A percentile compares a stretch with the other conserved stretches of the same genome.
Evolutionary conservation across 164 flowering plant genomes (phyloP).

Genomic region (Magnolia kwangsiensis): DNA sequence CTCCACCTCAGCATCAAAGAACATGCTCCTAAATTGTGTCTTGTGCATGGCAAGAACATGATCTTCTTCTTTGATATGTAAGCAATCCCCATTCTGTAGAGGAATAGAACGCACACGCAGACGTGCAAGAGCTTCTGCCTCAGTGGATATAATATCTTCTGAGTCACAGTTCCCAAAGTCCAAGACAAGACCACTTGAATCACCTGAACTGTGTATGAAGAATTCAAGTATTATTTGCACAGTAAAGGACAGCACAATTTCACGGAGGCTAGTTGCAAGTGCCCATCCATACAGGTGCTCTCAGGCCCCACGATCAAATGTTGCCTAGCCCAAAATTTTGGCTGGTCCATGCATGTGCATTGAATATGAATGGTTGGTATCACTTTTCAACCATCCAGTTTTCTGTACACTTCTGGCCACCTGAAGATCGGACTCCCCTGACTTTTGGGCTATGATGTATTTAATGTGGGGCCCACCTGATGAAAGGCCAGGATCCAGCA

Average conservation of each 20-base stretch:
- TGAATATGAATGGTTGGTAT: background rate
- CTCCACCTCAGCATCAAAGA: constrained; percentile 43
- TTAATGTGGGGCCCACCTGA: no score
- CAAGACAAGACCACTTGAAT: constrained; percentile 28
- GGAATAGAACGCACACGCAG: constrained; percentile 39
- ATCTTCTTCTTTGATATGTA: constrained; percentile 29
- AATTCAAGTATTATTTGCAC: background rate
- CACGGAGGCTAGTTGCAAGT: background rate
- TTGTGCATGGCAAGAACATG: constrained; percentile 32
- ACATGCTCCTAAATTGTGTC: constrained; percentile 18
- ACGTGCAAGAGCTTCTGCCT: constrained; percentile 26
- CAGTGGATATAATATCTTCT: constrained; percentile 20
- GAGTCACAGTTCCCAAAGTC: constrained; percentile 22
- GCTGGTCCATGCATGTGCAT: background rate
- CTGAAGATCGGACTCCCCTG: no score
- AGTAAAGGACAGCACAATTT: background rate
- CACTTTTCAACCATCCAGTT: background rate
- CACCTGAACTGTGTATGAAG: constrained; percentile 12
- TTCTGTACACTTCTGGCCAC: no score
- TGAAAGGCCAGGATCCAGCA: no score
- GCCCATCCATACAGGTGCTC: background rate
- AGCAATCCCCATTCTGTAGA: constrained; percentile 38
- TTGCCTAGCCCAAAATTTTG: background rate
- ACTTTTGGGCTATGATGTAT: no score
- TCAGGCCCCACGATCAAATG: background rate